Conservation (phyloP, 495 filamentous ascomycete genomes). For the Talaromyces trachyspermus region DNA sequence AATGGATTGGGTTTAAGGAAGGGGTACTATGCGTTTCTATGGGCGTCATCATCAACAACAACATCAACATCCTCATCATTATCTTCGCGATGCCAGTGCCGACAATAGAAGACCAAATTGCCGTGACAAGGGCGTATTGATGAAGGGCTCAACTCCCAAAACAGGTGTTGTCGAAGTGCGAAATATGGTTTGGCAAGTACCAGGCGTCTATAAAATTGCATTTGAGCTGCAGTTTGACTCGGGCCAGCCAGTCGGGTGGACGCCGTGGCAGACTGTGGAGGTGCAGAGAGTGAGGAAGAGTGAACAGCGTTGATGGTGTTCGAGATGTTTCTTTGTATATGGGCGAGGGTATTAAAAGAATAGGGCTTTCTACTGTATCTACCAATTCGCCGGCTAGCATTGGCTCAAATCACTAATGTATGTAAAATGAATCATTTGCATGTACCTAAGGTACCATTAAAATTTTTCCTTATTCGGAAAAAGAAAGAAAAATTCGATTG, state of each 20-base stretch:
- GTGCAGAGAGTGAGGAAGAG: not conserved
- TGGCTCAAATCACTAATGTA: too few relatives aligned
- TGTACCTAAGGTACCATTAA: too few relatives aligned
- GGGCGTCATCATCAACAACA: not conserved
- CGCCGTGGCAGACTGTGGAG: conserved; percentile 7
- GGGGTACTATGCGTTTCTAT: not conserved
- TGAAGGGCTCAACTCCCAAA: not conserved
- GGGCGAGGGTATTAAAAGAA: too few relatives aligned
- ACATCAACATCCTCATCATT: too few relatives aligned
- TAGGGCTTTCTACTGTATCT: too few relatives aligned
- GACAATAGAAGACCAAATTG: not conserved
- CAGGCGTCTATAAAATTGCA: not conserved
- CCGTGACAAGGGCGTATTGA: not conserved
- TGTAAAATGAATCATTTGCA: too few relatives aligned
- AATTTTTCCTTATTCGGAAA: too few relatives aligned
- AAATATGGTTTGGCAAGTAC: not conserved
- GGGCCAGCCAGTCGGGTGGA: not conserved
- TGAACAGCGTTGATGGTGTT: too few relatives aligned
- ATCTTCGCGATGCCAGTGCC: not conserved
- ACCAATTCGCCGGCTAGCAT: too few relatives aligned
- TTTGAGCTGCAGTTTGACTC: conserved; percentile 4
- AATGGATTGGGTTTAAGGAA: conserved; percentile 3
- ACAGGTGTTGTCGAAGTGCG: not conserved
- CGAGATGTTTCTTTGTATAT: too few relatives aligned
- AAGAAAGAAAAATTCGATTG: too few relatives aligned